phyloP scores from a whole-genome alignment of 768 basidiomycete genomes.

The Lepiota venenata region DNA sequence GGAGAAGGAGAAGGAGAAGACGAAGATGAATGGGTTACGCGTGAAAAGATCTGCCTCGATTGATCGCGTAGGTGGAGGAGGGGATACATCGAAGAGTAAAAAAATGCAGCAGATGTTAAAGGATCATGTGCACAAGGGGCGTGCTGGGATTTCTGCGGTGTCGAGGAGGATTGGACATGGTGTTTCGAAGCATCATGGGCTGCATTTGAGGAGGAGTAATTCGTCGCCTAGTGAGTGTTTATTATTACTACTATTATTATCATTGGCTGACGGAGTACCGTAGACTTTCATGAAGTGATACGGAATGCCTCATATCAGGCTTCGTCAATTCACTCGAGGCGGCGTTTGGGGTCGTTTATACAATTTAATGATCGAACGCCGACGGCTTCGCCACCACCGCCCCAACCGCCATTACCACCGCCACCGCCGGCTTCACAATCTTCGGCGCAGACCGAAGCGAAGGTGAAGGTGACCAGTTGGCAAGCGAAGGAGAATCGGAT shows the following conservation, averaged over 20 bases:
- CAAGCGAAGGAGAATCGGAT: slow-evolving; percentile 61
- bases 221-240: slow-evolving; percentile 72
- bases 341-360: slow-evolving; percentile 50
- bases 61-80: slow-evolving; percentile 22
- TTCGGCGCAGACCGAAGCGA: too few relatives aligned
- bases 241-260: too few relatives aligned
- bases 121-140: slow-evolving; percentile 69
- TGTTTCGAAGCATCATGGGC: slow-evolving; percentile 44
- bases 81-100: slow-evolving; percentile 57
- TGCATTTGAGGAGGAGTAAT: slow-evolving; percentile 52
- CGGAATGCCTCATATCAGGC: slow-evolving; percentile 64
- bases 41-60: slow-evolving; percentile 36
- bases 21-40: slow-evolving; percentile 10
- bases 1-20: slow-evolving; percentile 16
- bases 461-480: slow-evolving; percentile 36
- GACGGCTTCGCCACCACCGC: slow-evolving; percentile 36
- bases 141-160: slow-evolving; percentile 70
- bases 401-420: slow-evolving; percentile 41
- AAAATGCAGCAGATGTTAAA: slow-evolving; percentile 76
- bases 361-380: slow-evolving; percentile 33
- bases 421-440: slow-evolving; percentile 21
- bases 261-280: background rate
- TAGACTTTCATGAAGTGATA: slow-evolving; percentile 70
- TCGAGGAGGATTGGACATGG: slow-evolving; percentile 75
- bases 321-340: slow-evolving; percentile 81